Evolutionary conservation across 495 filamentous ascomycete species (phyloP).

Genomic region (Aspergillus bertholletiae): DNA sequence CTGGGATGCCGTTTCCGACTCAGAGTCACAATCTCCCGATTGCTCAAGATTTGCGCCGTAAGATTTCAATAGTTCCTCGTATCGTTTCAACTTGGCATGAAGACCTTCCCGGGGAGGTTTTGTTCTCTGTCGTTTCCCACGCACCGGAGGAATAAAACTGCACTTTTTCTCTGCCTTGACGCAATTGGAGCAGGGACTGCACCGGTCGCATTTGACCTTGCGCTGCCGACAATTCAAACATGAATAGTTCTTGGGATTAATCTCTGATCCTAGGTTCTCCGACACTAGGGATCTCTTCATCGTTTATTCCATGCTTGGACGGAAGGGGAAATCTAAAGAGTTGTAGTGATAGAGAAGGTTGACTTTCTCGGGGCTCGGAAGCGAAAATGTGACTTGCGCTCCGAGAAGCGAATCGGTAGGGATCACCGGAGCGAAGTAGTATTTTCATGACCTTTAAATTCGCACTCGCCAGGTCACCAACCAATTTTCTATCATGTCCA

Average conservation of each 20-base stretch:
- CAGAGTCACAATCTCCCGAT: no score
- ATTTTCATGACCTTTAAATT: background rate
- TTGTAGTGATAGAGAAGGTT: background rate
- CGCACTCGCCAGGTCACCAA: no score
- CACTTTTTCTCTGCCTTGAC: constrained; percentile 25
- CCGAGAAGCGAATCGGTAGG: background rate
- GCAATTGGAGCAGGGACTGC: constrained; percentile 31
- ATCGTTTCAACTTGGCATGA: no score
- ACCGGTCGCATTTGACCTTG: constrained; percentile 36
- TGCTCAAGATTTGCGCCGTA: no score
- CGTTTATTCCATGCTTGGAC: background rate
- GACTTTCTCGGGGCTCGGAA: background rate
- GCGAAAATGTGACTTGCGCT: background rate
- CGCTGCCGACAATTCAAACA: constrained; percentile 30
- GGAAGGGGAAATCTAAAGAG: background rate
- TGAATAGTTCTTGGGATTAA: background rate
- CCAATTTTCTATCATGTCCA: background rate
- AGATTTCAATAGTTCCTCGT: no score
- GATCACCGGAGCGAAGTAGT: background rate
- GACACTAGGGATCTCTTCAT: background rate
- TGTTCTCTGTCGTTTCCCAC: constrained; percentile 18
- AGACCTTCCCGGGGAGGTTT: background rate
- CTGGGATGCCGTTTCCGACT: no score
- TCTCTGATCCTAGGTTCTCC: background rate
- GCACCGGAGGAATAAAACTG: constrained; percentile 16